Evolutionary conservation across 2,329 filamentous ascomycete species (phyloP).

Genomic region (Sporothrix euskadiensis): DNA sequence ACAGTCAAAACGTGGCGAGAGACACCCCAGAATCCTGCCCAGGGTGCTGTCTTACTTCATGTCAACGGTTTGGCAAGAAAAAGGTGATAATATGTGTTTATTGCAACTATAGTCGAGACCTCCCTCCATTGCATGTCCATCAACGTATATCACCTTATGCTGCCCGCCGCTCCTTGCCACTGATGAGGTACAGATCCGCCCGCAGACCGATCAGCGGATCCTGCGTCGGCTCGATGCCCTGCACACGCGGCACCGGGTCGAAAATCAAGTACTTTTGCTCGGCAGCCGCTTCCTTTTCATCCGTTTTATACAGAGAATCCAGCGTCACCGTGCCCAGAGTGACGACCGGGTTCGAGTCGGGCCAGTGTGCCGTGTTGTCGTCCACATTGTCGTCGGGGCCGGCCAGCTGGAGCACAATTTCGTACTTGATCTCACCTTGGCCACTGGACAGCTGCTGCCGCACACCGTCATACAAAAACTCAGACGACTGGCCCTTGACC

Average conservation of each 20-base stretch:
- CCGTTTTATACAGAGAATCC: conserved; percentile 41
- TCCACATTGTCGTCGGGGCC: conserved; percentile 36
- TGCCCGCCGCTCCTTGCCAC: conserved; percentile 54
- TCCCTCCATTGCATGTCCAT: background rate
- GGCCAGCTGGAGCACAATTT: conserved; percentile 51
- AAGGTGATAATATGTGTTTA: too few relatives aligned
- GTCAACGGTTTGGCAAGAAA: background rate
- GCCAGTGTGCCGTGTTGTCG: conserved; percentile 47
- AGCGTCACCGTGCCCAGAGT: conserved; percentile 53
- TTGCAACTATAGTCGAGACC: background rate
- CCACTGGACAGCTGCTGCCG: conserved; percentile 39
- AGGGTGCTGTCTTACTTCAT: background rate
- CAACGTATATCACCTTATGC: conserved; percentile 35
- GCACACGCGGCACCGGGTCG: conserved; percentile 59
- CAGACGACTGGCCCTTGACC: conserved; percentile 41
- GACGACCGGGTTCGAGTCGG: conserved; percentile 56
- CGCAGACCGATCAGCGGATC: conserved; percentile 59
- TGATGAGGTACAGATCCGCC: conserved; percentile 57
- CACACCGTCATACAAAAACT: conserved; percentile 54
- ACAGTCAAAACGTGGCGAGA: background rate
- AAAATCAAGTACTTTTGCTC: conserved; percentile 57
- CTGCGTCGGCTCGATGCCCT: conserved; percentile 53
- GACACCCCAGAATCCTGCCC: background rate
- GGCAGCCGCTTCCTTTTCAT: conserved; percentile 46
- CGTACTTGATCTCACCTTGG: conserved; percentile 43